Base-by-base conservation (phyloP, 1,284 basidiomycete species). In the Athelia sp. region DNA sequence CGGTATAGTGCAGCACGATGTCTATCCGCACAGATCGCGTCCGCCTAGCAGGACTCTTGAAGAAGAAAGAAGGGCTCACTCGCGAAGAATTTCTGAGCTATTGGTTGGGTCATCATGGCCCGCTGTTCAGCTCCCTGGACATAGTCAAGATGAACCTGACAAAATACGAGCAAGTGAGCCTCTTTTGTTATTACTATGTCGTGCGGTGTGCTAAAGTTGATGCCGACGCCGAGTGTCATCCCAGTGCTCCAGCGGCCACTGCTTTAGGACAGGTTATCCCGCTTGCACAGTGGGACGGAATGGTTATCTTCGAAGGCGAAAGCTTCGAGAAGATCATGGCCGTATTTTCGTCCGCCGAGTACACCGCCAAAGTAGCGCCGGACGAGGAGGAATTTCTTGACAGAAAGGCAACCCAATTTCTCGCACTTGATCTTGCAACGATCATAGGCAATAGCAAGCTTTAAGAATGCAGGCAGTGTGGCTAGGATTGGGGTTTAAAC, bases 301-400 rank as follows among this genome's bases (percentile, higher is more conserved):
- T 61, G 42, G 52, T 50, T n/a, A 36, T 57, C 4, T 59, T 59
- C 47, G 56, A 61, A 38, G 59, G 56, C 9, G 56, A 58, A 34
- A 59, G 56, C 4, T 58, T 53, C 47, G 59, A 58, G 34, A 59
- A 61, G 50, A 54, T 61, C 43, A 42, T 57, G 4, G 56, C 56
- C 49, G 53, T 58, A 21, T 54, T 59, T 49, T 8, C 43, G 19
- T 50, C 56, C 47, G 55, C 58, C 13, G 59, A 61, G 43, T 61
- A 55, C 50, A 24, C 43, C 14, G 49, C 44, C 2, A 26, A 51
- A 36, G 53, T 52, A 21, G 43, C 46, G 21, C 53, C 53, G 4
- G 57, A 60, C 46, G 57, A 60, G 48, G 26, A 48, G 17, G 49
- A 53, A 29, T 52, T 56, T 49, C 31, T 58, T 10, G 57, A 57